These are phyloP conservation scores for Colletotrichum sp. DNA, from an alignment of 2,329 filamentous ascomycete species.

Conservation along the genomic window DNA sequence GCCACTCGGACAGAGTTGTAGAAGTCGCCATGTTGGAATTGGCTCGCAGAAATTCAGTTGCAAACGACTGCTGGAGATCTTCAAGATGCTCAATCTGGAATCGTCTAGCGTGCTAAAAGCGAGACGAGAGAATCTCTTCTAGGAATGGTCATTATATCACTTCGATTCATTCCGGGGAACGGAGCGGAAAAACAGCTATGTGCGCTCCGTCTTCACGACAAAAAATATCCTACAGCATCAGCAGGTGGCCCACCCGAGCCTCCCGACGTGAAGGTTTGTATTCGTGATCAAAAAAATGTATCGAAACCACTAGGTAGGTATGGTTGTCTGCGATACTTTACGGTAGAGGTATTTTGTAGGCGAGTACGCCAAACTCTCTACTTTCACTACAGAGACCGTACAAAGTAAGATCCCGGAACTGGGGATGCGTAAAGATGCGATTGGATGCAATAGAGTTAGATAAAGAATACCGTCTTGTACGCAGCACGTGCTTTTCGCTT, in stretches of 20 bases:
- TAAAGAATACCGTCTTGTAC: not conserved
- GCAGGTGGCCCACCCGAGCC: not conserved
- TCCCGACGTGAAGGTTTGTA: not conserved
- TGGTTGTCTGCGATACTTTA: not conserved
- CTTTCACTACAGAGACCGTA: not conserved
- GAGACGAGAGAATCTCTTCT: fast-evolving
- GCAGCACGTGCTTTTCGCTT: not conserved
- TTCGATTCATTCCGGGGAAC: fast-evolving
- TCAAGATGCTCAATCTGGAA: not conserved
- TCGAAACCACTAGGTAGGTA: not conserved
- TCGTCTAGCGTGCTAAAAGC: fast-evolving
- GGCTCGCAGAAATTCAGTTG: not conserved
- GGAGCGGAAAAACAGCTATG: fast-evolving
- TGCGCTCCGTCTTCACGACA: not conserved
- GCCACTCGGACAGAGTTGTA: not conserved
- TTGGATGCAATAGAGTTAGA: not conserved
- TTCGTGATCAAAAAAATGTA: not conserved
- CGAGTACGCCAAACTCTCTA: not conserved
- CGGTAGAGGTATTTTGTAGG: not conserved
- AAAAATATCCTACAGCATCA: not conserved
- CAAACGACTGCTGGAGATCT: not conserved
- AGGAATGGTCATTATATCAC: not conserved
- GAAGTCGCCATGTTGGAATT: not conserved
- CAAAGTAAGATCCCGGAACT: not conserved
- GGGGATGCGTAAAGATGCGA: not conserved